These are phyloP conservation scores for Extremus antarcticus DNA, from an alignment of 495 filamentous ascomycete genomes.

Conservation along the genomic window DNA sequence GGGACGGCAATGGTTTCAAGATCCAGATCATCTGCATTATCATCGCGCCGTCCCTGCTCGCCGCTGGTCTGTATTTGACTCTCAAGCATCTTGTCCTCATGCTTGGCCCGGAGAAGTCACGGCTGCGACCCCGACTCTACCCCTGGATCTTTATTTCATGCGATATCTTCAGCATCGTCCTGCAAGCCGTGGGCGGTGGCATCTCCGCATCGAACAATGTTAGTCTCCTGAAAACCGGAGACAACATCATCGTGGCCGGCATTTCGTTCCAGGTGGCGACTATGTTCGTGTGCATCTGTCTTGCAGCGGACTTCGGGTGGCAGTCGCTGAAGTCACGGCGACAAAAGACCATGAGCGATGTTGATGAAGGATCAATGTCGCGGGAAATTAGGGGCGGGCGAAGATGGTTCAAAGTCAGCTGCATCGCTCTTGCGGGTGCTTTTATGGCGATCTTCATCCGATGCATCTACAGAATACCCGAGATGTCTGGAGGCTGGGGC, in stretches of 20 bases:
- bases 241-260: slow-evolving; percentile 28
- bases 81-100: slow-evolving; percentile 34
- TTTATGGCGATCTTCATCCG: slow-evolving; percentile 18
- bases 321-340: slow-evolving; percentile 7
- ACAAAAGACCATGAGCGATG: background rate
- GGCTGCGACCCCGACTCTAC: slow-evolving; percentile 43
- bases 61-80: slow-evolving; percentile 52
- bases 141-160: slow-evolving; percentile 44
- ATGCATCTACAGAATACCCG: slow-evolving; percentile 19
- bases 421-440: slow-evolving; percentile 3
- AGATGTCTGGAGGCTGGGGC: slow-evolving; percentile 20
- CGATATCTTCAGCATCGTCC: slow-evolving; percentile 40
- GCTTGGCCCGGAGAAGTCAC: slow-evolving; percentile 38
- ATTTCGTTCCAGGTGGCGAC: slow-evolving; percentile 29
- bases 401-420: slow-evolving; percentile 9
- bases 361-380: background rate
- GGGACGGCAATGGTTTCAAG: slow-evolving; percentile 13
- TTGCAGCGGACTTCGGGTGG: slow-evolving; percentile 25
- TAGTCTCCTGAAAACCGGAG: slow-evolving; percentile 13
- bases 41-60: slow-evolving; percentile 45
- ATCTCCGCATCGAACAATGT: slow-evolving; percentile 18
- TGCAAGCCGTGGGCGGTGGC: slow-evolving; percentile 45
- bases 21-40: slow-evolving; percentile 42
- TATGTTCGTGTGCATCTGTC: slow-evolving; percentile 28
- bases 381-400: slow-evolving; percentile 3